Base-by-base conservation (phyloP, 441 rosid genomes). In the Metrosideros polymorpha region DNA sequence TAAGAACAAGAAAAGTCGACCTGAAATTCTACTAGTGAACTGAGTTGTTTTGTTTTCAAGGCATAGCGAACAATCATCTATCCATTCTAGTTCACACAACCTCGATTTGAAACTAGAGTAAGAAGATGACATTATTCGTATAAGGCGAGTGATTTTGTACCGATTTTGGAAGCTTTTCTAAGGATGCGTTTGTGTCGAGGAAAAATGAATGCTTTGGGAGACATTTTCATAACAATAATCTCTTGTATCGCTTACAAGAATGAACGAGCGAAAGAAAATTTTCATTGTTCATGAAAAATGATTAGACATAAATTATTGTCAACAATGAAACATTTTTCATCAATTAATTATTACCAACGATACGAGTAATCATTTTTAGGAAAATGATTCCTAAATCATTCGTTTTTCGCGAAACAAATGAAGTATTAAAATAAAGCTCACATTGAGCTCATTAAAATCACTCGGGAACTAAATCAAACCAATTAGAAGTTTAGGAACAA, bases 101-200 rank as follows among this genome's bases (percentile, higher is more conserved):
- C 13, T 71, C 27, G 13, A 6, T 35, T 39, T 2, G 27, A 35
- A 39, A 71, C 47, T 71, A 5, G n/a, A 22, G 47, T 10, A 35
- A 71, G 27, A 66, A 35, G 19, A 59, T 59, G 22, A 29, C 35
- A 15, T 29, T 30, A 15, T 15, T 3, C 9, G 5, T 14, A 14
- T 29, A 59, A 29, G 39, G 71, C 5, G 32, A 57, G 18, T 57
- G 32, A 57, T n/a, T 57, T n/a, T 6, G 32, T 27, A 32, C 30
- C 18, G 32, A 57, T n/a, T 57, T 6, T 57, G 63, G 63, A 57
- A 57, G 30, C 18, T 57, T 57, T 12, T 13, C 9, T 6, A 14
- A 13, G 2, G 32, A 15, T 3, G 0, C 0, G 4, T 30, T 59
- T 59, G 4, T 29, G 29, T 14, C 1, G 1, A 0, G 0, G 0